Evolutionary conservation across 345 rosid species (phyloP).

Genomic region (Aquilaria yunnanensis): DNA sequence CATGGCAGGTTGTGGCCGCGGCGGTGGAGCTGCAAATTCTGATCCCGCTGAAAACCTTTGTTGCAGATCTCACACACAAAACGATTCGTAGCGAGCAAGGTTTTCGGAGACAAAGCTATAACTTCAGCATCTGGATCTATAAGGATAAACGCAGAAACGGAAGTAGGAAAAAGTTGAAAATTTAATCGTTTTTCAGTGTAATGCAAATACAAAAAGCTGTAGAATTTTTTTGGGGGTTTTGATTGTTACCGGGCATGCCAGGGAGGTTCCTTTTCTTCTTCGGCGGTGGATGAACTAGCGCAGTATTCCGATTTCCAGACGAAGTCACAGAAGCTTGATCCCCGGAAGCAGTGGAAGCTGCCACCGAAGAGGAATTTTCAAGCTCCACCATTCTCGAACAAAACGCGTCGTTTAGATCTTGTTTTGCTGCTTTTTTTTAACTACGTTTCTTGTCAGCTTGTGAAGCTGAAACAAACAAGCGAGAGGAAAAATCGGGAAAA

Average conservation of each 20-base stretch:
- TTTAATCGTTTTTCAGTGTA: not conserved
- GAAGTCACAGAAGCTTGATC: slow-evolving; percentile 26
- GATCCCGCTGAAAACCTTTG: slow-evolving; percentile 79
- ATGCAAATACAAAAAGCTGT: not conserved
- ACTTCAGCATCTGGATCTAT: slow-evolving; percentile 78
- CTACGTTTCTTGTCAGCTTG: not conserved
- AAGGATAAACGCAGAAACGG: not conserved
- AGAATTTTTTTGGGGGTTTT: slow-evolving; percentile 1
- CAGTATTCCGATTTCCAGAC: slow-evolving; percentile 21
- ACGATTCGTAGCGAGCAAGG: slow-evolving; percentile 54
- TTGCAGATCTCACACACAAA: slow-evolving; percentile 81
- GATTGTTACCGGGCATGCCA: slow-evolving; percentile 67
- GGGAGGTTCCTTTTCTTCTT: slow-evolving; percentile 80
- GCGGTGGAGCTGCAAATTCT: slow-evolving; percentile 74
- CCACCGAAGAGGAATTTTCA: slow-evolving; percentile 33
- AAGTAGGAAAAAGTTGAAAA: not conserved
- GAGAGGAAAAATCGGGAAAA: not conserved
- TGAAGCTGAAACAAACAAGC: slow-evolving; percentile 4
- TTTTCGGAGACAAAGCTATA: slow-evolving; percentile 59
- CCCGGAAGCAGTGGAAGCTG: slow-evolving; percentile 37
- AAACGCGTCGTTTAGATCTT: not conserved
- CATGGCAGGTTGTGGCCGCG: slow-evolving; percentile 80
- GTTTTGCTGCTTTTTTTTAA: too few relatives aligned
- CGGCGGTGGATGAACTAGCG: slow-evolving; percentile 15
- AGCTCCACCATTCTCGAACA: slow-evolving; percentile 27